Percentiles rank a stretch among this genome's conserved stretches.
Evolutionary conservation across 1,139 yeast genomes (phyloP).

Genomic region (Tardiomyces digboiensis): DNA sequence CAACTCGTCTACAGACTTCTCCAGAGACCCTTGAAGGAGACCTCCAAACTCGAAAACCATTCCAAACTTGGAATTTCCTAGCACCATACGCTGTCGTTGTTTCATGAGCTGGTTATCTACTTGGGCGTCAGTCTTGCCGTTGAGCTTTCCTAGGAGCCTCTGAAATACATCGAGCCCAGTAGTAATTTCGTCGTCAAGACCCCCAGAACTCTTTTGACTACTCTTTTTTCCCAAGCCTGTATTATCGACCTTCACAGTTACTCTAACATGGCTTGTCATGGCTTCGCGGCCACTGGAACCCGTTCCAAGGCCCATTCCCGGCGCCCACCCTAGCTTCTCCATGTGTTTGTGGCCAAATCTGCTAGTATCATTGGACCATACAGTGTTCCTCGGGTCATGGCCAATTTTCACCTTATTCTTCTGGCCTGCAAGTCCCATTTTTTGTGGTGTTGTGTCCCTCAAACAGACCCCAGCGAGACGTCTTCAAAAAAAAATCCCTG

Average conservation of each 20-base stretch:
- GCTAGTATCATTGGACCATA: slow-evolving; percentile 81
- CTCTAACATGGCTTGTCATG: slow-evolving; percentile 78
- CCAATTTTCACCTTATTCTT: slow-evolving; percentile 83
- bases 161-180: slow-evolving; percentile 93
- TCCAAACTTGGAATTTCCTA: slow-evolving; percentile 77
- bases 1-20: slow-evolving; percentile 35
- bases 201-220: slow-evolving; percentile 43
- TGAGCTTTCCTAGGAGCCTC: slow-evolving; percentile 76
- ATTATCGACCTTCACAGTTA: slow-evolving; percentile 69
- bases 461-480: too few relatives aligned
- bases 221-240: slow-evolving; percentile 81
- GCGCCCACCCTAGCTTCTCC: slow-evolving; percentile 80
- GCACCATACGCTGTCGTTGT: slow-evolving; percentile 40
- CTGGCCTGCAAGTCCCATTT: slow-evolving; percentile 83
- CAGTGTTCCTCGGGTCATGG: slow-evolving; percentile 85
- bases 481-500: too few relatives aligned
- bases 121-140: slow-evolving; percentile 25
- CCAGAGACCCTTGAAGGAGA: slow-evolving; percentile 77
- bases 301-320: slow-evolving; percentile 78
- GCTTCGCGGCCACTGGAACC: slow-evolving; percentile 32
- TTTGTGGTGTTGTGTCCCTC: too few relatives aligned
- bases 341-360: slow-evolving; percentile 87
- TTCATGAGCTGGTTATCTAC: slow-evolving; percentile 20
- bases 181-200: slow-evolving; percentile 69
- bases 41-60: slow-evolving; percentile 83